Evolutionary conservation across 2,329 filamentous ascomycete genomes (phyloP).

Genomic region (Apiospora saccharicola): DNA sequence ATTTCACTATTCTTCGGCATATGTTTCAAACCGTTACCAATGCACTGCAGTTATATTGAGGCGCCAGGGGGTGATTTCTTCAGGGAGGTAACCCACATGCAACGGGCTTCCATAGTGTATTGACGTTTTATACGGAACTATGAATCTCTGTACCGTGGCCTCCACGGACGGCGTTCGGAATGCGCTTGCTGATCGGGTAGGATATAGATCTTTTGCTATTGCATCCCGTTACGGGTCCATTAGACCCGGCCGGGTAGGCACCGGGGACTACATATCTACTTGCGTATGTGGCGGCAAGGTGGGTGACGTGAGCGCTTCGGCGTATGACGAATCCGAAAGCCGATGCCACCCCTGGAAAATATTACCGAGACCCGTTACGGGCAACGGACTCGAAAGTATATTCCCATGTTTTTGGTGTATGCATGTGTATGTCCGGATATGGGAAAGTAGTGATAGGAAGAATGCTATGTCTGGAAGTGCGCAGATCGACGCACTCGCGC

Average conservation of each 20-base stretch:
- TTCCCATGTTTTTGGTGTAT: too few relatives aligned
- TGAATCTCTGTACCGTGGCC: not conserved
- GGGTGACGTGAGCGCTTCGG: not conserved
- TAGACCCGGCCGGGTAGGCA: not conserved
- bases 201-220: not conserved
- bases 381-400: not conserved
- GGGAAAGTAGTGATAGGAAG: not conserved
- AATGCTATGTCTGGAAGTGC: not conserved
- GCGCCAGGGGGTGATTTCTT: not conserved
- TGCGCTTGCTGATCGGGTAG: not conserved
- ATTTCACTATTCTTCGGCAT: not conserved
- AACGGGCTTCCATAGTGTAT: not conserved
- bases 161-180: not conserved
- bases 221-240: not conserved
- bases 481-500: not conserved
- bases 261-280: too few relatives aligned
- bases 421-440: not conserved
- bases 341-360: not conserved
- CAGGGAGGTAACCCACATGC: not conserved
- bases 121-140: not conserved
- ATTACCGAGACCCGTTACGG: not conserved
- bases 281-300: not conserved
- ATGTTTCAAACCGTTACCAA: not conserved
- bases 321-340: slow-evolving; percentile 4
- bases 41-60: not conserved